Evolutionary conservation across 306 rosid species (phyloP).

Genomic region (Cyclanthera cordifolia): DNA sequence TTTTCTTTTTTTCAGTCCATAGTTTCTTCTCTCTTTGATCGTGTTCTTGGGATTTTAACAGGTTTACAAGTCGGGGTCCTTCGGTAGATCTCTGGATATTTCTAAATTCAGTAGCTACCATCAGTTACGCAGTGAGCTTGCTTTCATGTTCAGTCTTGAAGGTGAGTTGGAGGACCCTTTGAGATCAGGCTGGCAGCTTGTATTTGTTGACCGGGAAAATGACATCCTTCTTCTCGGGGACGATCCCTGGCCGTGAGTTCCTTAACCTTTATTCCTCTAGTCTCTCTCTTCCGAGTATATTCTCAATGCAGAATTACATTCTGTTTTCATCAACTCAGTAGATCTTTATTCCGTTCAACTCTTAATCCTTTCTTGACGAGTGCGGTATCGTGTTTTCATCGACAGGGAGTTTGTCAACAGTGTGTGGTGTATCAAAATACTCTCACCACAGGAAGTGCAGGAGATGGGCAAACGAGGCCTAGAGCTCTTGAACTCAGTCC

Average conservation of each 20-base stretch:
- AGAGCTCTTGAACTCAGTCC: slow-evolving; percentile 64
- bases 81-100: slow-evolving; percentile 50
- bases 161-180: slow-evolving; percentile 81
- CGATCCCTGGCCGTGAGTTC: slow-evolving; percentile 52
- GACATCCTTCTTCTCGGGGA: slow-evolving; percentile 90
- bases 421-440: slow-evolving; percentile 93
- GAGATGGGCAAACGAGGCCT: slow-evolving; percentile 78
- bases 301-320: background rate
- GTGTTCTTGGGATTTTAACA: slow-evolving; percentile 10
- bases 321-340: background rate
- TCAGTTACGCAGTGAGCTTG: slow-evolving; percentile 78
- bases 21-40: background rate
- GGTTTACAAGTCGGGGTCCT: slow-evolving; percentile 54
- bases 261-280: background rate
- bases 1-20: background rate
- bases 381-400: background rate
- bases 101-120: slow-evolving; percentile 71
- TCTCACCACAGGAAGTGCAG: slow-evolving; percentile 93
- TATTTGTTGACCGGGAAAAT: slow-evolving; percentile 88
- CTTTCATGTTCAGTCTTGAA: slow-evolving; percentile 76
- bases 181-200: slow-evolving; percentile 99
- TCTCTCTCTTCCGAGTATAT: background rate
- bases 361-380: background rate
- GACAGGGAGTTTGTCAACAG: slow-evolving; percentile 92
- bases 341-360: too few relatives aligned